phyloP scores from a whole-genome alignment of 768 basidiomycete genomes.

The Hygrocybe coccinea region DNA sequence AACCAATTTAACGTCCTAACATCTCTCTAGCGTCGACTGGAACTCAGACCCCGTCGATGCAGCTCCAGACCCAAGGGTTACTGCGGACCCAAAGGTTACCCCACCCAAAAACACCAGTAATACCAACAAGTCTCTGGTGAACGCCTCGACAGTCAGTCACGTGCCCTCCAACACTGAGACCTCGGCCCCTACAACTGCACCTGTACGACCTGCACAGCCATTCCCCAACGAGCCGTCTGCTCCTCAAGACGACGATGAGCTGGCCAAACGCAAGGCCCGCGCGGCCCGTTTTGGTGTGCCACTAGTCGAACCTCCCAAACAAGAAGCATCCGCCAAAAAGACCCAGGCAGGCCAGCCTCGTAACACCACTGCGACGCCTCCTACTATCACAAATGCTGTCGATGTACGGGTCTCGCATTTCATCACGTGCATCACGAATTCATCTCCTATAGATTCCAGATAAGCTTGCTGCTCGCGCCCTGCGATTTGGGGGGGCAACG shows the following conservation, averaged over 20 bases:
- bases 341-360: slow-evolving; percentile 16
- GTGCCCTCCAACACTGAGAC: not conserved
- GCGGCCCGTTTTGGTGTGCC: slow-evolving; percentile 72
- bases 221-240: slow-evolving; percentile 1
- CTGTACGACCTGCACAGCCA: not conserved
- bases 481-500: slow-evolving; percentile 45
- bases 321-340: slow-evolving; percentile 19
- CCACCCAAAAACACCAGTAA: slow-evolving; percentile 14
- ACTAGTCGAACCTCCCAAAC: slow-evolving; percentile 39
- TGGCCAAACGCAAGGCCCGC: slow-evolving; percentile 54
- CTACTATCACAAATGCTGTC: slow-evolving; percentile 3
- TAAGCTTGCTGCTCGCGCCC: slow-evolving; percentile 49
- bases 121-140: not conserved
- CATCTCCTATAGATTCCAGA: slow-evolving; percentile 37
- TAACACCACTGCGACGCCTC: slow-evolving; percentile 5
- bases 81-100: too few relatives aligned
- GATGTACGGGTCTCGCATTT: slow-evolving; percentile 25
- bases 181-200: not conserved
- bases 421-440: not conserved
- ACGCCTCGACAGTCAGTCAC: not conserved
- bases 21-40: slow-evolving; percentile 40
- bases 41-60: slow-evolving; percentile 27
- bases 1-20: not conserved
- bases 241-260: slow-evolving; percentile 41
- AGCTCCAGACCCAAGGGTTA: slow-evolving; percentile 7